Evolutionary conservation across 2,329 filamentous ascomycete species (phyloP).

Genomic region (Monosporascus sp.): DNA sequence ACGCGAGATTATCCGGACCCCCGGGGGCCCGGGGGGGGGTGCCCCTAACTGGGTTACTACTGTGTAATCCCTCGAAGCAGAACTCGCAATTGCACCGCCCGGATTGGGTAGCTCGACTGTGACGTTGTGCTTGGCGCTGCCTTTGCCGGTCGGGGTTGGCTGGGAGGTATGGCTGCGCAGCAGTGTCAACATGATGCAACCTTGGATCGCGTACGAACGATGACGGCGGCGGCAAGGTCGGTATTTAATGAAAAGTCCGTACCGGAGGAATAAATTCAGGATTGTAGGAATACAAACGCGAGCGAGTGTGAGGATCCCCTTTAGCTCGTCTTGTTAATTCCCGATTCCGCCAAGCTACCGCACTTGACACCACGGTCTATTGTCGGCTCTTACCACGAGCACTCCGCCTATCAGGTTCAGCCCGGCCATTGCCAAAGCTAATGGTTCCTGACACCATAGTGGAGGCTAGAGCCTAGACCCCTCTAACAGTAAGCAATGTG

Average conservation of each 20-base stretch:
- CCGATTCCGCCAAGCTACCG: neutral
- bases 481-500: neutral
- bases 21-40: too few relatives aligned
- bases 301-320: too few relatives aligned
- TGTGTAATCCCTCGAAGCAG: neutral
- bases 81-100: neutral
- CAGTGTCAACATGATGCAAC: neutral
- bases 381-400: neutral
- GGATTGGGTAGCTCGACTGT: neutral
- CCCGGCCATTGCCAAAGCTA: neutral
- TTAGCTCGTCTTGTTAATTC: neutral
- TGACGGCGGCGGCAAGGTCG: neutral
- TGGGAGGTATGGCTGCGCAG: neutral
- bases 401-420: neutral
- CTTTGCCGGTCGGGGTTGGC: neutral
- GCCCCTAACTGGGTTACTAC: neutral
- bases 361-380: neutral
- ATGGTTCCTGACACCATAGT: neutral
- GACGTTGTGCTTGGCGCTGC: neutral
- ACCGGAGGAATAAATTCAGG: neutral
- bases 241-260: constrained; percentile 1
- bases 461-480: neutral
- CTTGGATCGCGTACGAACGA: neutral
- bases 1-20: neutral
- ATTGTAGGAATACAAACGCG: neutral